Evolutionary conservation across 2,329 filamentous ascomycete genomes (phyloP).

Genomic region (Phialophora chinensis): DNA sequence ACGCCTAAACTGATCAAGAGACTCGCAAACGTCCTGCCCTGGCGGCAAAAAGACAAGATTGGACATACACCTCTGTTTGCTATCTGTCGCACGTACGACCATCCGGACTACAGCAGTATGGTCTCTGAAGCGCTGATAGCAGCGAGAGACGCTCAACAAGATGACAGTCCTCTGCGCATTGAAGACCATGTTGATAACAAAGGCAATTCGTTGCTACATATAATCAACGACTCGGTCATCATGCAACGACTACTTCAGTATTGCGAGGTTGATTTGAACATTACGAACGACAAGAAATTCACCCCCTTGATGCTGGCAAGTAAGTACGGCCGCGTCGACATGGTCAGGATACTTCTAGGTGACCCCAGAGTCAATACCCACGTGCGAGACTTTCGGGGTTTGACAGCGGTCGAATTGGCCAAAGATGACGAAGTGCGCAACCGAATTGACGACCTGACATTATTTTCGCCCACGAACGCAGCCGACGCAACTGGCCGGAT

Average conservation of each 20-base stretch:
- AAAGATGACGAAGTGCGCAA: constrained; percentile 98
- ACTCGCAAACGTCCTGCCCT: constrained; percentile 80
- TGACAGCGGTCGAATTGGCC: constrained; percentile 93
- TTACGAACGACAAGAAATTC: constrained; percentile 91
- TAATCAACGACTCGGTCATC: constrained; percentile 83
- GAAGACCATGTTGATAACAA: constrained; percentile 93
- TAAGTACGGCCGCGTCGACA: constrained; percentile 94
- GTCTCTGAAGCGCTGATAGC: constrained; percentile 78
- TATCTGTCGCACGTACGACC: constrained; percentile 92
- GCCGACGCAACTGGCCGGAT: constrained; percentile 77
- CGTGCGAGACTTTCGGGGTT: constrained; percentile 80
- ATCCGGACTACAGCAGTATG: constrained; percentile 85
- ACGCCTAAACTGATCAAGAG: constrained; percentile 78
- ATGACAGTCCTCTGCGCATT: constrained; percentile 80
- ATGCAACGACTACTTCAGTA: constrained; percentile 76
- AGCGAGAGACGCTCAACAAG: constrained; percentile 75
- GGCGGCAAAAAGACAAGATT: constrained; percentile 91
- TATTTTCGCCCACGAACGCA: constrained; percentile 65
- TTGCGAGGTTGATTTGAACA: constrained; percentile 95
- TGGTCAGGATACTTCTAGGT: constrained; percentile 84
- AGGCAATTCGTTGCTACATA: constrained; percentile 94
- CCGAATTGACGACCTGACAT: constrained; percentile 88
- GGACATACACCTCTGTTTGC: constrained; percentile 98
- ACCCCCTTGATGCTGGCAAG: constrained; percentile 97
- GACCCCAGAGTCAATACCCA: constrained; percentile 86